Base-by-base conservation (phyloP, 192 early-diverging fungal species). In the Cetraspora pellucida region DNA sequence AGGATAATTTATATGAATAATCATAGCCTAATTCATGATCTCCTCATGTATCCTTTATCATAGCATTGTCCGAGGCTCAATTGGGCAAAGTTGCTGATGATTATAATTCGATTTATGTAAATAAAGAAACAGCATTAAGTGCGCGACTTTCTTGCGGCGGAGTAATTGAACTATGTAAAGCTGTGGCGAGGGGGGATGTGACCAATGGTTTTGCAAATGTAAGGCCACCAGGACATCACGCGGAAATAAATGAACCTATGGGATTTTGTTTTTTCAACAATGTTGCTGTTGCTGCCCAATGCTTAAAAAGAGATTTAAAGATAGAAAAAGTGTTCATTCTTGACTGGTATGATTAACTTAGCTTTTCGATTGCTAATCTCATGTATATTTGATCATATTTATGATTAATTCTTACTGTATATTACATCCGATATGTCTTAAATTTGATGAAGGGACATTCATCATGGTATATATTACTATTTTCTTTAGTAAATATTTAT, bases 181-280 rank as follows among this genome's bases (percentile, higher is more conserved):
- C 89, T 19, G 94, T 98, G 0, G 88, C 87, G 17, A 74, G 43
- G 0, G 90, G 91, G 23, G 72, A 77, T 19, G 85, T 95, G 31
- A 69, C 85, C 14, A 95, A 95, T 74, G 95, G 91, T 0, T 84
- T 98, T 74, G 96, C 96, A 0, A 90, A 97, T 54, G 87, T 98
- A 47, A 85, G 96, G 77, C 96, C 96, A 3, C 96, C 96, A 1
- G 96, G 96, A 14, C 96, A 98, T 83, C 96, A 97, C 81, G 93
- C 96, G 0, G 95, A 95, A 67, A 61, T 79, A 6, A 84, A 89
- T 65, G 81, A 86, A 61, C 82, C 90, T 13, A 95, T 90, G 88
- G 96, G 96, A 9, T 98, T 97, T 65, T 97, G 97, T 74, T 63
- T 96, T 13, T 87, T 90, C 55, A 97, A 97, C 80, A 97, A 97